phyloP scores from a whole-genome alignment of 2,329 filamentous ascomycete species.

The Microdochium nivale region DNA sequence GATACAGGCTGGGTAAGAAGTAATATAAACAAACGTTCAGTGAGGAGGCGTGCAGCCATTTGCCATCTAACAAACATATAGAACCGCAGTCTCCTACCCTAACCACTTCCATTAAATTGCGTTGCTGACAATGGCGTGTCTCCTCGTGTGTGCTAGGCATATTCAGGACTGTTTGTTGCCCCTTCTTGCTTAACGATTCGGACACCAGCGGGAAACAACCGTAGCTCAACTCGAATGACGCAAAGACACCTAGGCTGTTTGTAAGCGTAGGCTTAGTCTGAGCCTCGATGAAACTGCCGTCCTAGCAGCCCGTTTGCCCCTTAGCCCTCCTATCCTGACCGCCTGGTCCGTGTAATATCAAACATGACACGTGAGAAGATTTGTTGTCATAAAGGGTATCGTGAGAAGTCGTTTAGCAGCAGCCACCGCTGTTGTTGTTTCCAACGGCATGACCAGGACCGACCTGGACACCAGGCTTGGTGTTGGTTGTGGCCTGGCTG shows the following conservation, averaged over 20 bases:
- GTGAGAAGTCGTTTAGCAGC: slow-evolving; percentile 60
- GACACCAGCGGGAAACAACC: too few relatives aligned
- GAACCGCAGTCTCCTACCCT: background rate
- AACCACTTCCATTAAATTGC: background rate
- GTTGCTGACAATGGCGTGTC: background rate
- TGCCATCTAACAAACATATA: background rate
- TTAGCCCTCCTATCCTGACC: background rate
- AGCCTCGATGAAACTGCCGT: background rate
- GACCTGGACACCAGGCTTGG: slow-evolving; percentile 96
- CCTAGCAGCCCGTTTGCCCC: background rate
- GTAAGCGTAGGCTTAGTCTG: too few relatives aligned
- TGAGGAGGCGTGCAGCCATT: background rate
- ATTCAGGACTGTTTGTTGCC: background rate
- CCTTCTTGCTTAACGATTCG: background rate
- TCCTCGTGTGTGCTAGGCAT: background rate
- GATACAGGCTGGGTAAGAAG: background rate
- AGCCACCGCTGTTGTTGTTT: slow-evolving; percentile 74
- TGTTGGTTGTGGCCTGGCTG: slow-evolving; percentile 89
- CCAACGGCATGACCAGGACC: slow-evolving; percentile 91
- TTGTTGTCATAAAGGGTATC: slow-evolving; percentile 3
- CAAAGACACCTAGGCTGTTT: too few relatives aligned
- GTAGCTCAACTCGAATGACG: too few relatives aligned
- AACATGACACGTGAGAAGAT: background rate
- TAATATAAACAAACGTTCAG: slow-evolving; percentile 1
- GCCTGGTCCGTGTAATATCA: background rate